phyloP scores from a whole-genome alignment of 2,329 filamentous ascomycete species.

The Diaporthe citri region DNA sequence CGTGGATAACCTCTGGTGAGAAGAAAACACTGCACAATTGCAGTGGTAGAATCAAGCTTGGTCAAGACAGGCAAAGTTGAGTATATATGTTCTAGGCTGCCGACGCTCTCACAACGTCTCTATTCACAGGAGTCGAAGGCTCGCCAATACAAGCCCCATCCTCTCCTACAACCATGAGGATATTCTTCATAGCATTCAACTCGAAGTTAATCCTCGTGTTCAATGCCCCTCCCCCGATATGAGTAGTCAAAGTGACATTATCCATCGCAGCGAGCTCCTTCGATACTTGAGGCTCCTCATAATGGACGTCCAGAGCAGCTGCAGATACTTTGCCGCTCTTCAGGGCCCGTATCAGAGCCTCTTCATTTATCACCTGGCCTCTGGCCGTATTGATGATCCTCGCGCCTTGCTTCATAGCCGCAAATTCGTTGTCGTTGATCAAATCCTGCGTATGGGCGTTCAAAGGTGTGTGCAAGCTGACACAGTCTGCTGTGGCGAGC shows the following conservation, averaged over 20 bases:
- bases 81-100: neutral
- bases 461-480: slow-evolving; percentile 51
- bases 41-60: neutral
- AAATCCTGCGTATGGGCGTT: slow-evolving; percentile 46
- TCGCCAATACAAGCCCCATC: neutral
- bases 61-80: too few relatives aligned
- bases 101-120: neutral
- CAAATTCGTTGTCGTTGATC: slow-evolving; percentile 51
- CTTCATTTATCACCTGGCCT: slow-evolving; percentile 65
- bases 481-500: slow-evolving; percentile 49
- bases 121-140: slow-evolving; percentile 1
- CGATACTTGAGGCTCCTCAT: slow-evolving; percentile 57
- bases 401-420: slow-evolving; percentile 60
- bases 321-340: slow-evolving; percentile 58
- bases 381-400: slow-evolving; percentile 66
- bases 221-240: slow-evolving; percentile 54
- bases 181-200: slow-evolving; percentile 53
- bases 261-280: slow-evolving; percentile 51
- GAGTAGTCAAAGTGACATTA: slow-evolving; percentile 54
- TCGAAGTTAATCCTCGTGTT: slow-evolving; percentile 57
- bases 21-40: neutral
- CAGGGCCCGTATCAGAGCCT: slow-evolving; percentile 60
- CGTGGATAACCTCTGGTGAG: rapidly evolving
- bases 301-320: slow-evolving; percentile 67
- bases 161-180: slow-evolving; percentile 45